Conservation (phyloP, 192 early-diverging fungal genomes). For the Glomus cerebriforme region DNA sequence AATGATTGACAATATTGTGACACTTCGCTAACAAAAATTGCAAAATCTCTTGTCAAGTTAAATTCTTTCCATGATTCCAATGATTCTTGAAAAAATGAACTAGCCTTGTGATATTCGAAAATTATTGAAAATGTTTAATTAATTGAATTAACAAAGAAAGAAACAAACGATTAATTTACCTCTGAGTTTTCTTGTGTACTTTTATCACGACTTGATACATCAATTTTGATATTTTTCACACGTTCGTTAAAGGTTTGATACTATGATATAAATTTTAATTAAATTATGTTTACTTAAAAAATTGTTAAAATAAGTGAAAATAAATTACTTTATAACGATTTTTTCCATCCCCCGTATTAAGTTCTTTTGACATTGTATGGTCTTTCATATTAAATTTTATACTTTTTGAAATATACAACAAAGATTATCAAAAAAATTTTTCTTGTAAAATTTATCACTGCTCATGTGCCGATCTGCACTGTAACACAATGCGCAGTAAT, state of each 20-base stretch:
- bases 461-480: too few species aligned
- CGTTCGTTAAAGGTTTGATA: constrained; percentile 76
- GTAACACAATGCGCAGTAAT: too few species aligned
- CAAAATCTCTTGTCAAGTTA: constrained; percentile 86
- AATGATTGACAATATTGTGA: constrained; percentile 68
- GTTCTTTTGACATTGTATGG: constrained; percentile 48
- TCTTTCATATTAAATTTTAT: constrained; percentile 42
- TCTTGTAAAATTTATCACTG: too few species aligned
- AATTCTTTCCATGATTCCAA: constrained; percentile 85
- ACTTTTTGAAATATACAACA: too few species aligned
- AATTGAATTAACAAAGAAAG: background rate
- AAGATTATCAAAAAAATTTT: too few species aligned
- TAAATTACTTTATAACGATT: constrained; percentile 66
- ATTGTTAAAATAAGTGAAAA: background rate
- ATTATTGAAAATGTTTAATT: background rate
- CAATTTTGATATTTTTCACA: constrained; percentile 79
- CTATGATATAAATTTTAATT: constrained; percentile 42
- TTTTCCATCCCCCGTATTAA: constrained; percentile 66
- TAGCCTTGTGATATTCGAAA: constrained; percentile 40
- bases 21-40: constrained; percentile 69
- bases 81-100: constrained; percentile 84
- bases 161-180: constrained; percentile 31
- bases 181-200: constrained; percentile 55
- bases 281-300: background rate
- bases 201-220: constrained; percentile 62